phyloP scores from a whole-genome alignment of 345 rosid genomes.

The Syzygium aromaticum region DNA sequence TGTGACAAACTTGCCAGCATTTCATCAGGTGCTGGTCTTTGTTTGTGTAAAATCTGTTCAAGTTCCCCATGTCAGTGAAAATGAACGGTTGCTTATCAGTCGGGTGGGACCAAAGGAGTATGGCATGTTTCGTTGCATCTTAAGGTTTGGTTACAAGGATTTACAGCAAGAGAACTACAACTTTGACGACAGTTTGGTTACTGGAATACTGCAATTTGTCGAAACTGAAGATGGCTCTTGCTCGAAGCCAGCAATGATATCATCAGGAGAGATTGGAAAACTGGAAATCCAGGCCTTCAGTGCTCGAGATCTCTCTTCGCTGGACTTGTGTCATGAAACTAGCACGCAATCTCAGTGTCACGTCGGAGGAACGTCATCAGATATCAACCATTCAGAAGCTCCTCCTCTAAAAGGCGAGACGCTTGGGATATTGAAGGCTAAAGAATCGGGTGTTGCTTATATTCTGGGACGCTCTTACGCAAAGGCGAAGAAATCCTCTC shows the following conservation, averaged over 20 bases:
- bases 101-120: conserved; percentile 70
- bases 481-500: conserved; percentile 54
- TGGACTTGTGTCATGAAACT: neutral
- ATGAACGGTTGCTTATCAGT: conserved; percentile 58
- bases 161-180: conserved; percentile 59
- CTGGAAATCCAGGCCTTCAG: neutral
- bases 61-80: conserved; percentile 51
- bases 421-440: conserved; percentile 40
- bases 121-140: conserved; percentile 76
- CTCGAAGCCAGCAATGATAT: neutral
- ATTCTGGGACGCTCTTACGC: conserved; percentile 62
- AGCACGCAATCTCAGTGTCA: neutral
- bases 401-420: conserved; percentile 26
- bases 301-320: neutral
- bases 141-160: conserved; percentile 83
- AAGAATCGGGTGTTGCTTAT: conserved; percentile 61
- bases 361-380: conserved; percentile 1
- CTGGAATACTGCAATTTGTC: conserved; percentile 38
- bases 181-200: conserved; percentile 52
- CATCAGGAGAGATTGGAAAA: neutral
- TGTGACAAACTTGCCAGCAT: conserved; percentile 72
- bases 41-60: conserved; percentile 78
- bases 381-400: neutral
- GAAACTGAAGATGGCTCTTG: conserved; percentile 31
- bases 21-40: conserved; percentile 69